These are phyloP conservation scores for Colletotrichum neosansevieriae DNA, from an alignment of 2,329 filamentous ascomycete species.

Conservation along the genomic window DNA sequence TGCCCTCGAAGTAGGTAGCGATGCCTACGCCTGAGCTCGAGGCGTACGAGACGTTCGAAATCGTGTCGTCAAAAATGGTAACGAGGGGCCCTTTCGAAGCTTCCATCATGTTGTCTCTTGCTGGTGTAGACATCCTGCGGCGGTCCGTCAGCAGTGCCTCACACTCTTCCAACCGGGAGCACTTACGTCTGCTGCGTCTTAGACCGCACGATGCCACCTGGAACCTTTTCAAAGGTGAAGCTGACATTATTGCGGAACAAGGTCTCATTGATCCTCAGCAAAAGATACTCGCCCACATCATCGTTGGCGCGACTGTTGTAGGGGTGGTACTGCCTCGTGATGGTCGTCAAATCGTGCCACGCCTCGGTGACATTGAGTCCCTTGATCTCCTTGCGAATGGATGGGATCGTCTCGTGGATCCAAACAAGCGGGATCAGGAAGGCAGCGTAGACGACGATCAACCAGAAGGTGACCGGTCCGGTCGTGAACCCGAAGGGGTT, in stretches of 20 bases:
- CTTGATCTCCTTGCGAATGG: conserved; percentile 64
- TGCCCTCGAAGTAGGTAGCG: conserved; percentile 83
- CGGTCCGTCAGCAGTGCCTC: neutral
- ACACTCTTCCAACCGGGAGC: neutral
- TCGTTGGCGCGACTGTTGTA: conserved; percentile 91
- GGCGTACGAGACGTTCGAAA: conserved; percentile 80
- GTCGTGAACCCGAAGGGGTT: conserved; percentile 82
- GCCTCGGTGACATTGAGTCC: conserved; percentile 88
- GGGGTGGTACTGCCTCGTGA: conserved; percentile 84
- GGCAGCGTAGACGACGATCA: conserved; percentile 80
- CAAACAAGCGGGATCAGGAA: conserved; percentile 79
- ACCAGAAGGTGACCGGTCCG: conserved; percentile 84
- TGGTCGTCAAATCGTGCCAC: conserved; percentile 83
- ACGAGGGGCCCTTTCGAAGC: conserved; percentile 56
- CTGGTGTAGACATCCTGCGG: conserved; percentile 5
- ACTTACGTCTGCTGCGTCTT: conserved; percentile 38
- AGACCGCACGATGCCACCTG: conserved; percentile 48
- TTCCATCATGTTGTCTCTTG: conserved; percentile 6
- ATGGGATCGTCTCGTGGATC: conserved; percentile 81
- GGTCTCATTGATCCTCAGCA: conserved; percentile 78
- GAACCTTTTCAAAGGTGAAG: conserved; percentile 55
- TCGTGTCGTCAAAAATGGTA: conserved; percentile 82
- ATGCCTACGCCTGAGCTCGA: conserved; percentile 62
- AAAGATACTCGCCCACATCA: conserved; percentile 79
- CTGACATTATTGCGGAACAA: conserved; percentile 69